Evolutionary conservation across 805 yeast genomes (phyloP), one percentile per base, ranked within the genome.

Genomic region (Suhomyces sp.): DNA sequence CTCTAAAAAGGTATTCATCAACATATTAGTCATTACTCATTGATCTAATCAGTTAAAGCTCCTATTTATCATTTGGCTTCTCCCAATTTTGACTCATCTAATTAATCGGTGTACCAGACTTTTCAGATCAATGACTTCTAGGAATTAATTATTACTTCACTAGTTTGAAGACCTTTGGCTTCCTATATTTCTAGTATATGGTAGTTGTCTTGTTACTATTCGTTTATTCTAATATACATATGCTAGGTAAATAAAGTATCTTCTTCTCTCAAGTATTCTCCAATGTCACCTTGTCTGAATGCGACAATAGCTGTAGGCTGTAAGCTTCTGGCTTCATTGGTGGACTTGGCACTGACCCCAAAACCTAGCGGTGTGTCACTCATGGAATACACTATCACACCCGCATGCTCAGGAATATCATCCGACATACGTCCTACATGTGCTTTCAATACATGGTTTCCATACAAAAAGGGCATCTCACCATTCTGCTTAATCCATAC

Each of bases 331-430:
- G 94, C 84, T 67, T 93, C 99, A 31, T 84, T 79, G 8, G 98
- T 91, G 29, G 96, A 85, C 71, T 89, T 92, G 31, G 98, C 92
- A 62, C 92, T 82, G 10, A 94, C 96, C 54, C 99, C 99, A 63
- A 94, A 94, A 0, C 99, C 99, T 50, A 93, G 77, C 19, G 99
- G 97, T 27, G 85, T 82, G 68, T 94, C 99, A 53, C 79, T 77
- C 98, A 94, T 94, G 8, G 96, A 86, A 62, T 81, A 90, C 13
- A 94, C 86, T 58, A 94, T 80, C 20, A 94, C 92, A 64, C 99
- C 99, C 1, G 97, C 94, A 65, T 94, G 99, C 70, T 93, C 98
- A 27, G 98, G 98, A 51, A 94, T 89, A 66, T 94, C 98, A 60
- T 94, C 99, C 50, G 96, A 87, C 88, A 94, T 90, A 62, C 91